These are phyloP conservation scores for Stagonosporopsis cucurbitacearum DNA, from an alignment of 2,329 filamentous ascomycete species.

Conservation along the genomic window DNA sequence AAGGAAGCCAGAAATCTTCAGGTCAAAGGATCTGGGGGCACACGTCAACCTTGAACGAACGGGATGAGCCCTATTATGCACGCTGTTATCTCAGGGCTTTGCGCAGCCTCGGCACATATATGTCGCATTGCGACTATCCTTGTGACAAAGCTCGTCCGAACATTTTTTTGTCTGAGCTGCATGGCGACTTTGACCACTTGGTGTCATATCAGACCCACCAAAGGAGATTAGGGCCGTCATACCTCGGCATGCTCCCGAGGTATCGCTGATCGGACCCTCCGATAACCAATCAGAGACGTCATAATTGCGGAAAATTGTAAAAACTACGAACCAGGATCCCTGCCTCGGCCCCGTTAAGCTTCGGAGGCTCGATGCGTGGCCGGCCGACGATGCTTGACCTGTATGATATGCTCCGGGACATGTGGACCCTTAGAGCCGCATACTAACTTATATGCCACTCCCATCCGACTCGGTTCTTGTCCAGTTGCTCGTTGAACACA, in stretches of 20 bases:
- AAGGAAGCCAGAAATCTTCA: background rate
- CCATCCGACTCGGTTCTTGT: conserved; percentile 4
- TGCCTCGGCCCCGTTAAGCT: conserved; percentile 15
- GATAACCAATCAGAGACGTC: conserved; percentile 9
- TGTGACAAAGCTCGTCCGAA: conserved; percentile 11
- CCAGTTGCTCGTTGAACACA: conserved; percentile 8
- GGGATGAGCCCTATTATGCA: conserved; percentile 17
- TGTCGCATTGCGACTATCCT: conserved; percentile 8
- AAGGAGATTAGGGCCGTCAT: conserved; percentile 9
- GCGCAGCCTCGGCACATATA: conserved; percentile 19
- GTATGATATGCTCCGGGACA: conserved; percentile 8
- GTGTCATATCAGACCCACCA: conserved; percentile 13
- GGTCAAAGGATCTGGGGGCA: background rate
- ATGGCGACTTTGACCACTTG: conserved; percentile 14
- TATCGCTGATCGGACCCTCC: conserved; percentile 1
- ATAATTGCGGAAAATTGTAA: conserved; percentile 8
- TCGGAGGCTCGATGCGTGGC: conserved; percentile 10
- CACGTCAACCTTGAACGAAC: conserved; percentile 13
- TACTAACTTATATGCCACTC: conserved; percentile 15
- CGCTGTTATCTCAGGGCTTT: conserved; percentile 10
- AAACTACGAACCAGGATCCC: conserved; percentile 5
- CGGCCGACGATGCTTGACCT: conserved; percentile 12
- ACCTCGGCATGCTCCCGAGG: conserved; percentile 19
- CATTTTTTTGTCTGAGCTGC: conserved; percentile 12
- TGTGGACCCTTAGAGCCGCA: conserved; percentile 2